phyloP scores from a whole-genome alignment of 495 filamentous ascomycete genomes.

The Xylaria telfairii region DNA sequence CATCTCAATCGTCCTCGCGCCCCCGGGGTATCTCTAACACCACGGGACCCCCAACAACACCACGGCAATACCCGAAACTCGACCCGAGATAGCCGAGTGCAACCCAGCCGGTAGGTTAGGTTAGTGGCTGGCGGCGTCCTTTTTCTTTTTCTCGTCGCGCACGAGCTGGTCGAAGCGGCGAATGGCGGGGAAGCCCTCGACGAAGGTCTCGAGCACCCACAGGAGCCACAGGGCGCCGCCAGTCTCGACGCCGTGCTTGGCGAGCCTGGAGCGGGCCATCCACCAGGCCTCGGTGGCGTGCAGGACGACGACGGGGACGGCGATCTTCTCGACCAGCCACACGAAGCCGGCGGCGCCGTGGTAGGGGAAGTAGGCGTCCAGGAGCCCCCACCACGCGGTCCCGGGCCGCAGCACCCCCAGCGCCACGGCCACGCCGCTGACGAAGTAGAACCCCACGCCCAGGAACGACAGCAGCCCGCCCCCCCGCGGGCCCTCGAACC shows the following conservation, averaged over 20 bases:
- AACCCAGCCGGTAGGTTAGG: too few species aligned
- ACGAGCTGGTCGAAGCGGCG: slow-evolving; percentile 49
- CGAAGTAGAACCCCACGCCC: slow-evolving; percentile 44
- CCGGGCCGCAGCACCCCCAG: slow-evolving; percentile 26
- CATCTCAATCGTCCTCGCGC: background rate
- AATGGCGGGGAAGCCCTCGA: slow-evolving; percentile 49
- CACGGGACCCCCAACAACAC: too few species aligned
- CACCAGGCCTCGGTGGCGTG: slow-evolving; percentile 48
- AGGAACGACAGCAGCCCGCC: slow-evolving; percentile 31
- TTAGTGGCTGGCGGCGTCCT: slow-evolving; percentile 25
- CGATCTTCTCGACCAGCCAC: slow-evolving; percentile 48
- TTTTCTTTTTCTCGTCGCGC: slow-evolving; percentile 37
- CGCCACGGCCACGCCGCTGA: slow-evolving; percentile 32
- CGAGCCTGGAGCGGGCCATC: slow-evolving; percentile 42
- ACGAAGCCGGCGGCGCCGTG: slow-evolving; percentile 39
- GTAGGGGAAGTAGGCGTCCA: slow-evolving; percentile 34
- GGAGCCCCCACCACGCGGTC: slow-evolving; percentile 19
- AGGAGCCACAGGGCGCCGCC: slow-evolving; percentile 42
- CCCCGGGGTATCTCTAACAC: background rate
- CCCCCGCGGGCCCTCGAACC: slow-evolving; percentile 37
- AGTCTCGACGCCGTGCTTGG: slow-evolving; percentile 38
- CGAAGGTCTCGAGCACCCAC: slow-evolving; percentile 46
- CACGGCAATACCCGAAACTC: too few species aligned
- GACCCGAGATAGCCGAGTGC: too few species aligned
- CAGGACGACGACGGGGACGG: slow-evolving; percentile 41